These are phyloP conservation scores for Coemansia sp. DNA, from an alignment of 192 early-diverging fungal species.

Conservation along the genomic window DNA sequence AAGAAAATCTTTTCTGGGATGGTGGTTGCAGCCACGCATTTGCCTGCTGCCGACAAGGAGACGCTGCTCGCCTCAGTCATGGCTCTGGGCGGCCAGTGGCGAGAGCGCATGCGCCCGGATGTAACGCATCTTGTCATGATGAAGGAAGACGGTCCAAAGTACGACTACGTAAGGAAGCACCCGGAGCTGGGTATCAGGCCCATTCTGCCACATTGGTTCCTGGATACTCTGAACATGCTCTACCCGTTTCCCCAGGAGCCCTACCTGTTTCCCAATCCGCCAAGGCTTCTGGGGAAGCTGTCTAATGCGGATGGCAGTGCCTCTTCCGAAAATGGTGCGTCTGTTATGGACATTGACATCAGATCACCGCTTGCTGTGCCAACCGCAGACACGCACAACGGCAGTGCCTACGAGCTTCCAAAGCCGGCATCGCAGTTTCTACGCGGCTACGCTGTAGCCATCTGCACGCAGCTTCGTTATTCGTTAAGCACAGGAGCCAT, in stretches of 20 bases:
- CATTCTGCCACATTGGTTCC: constrained; percentile 75
- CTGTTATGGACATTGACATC: not conserved
- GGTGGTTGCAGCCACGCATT: constrained; percentile 38
- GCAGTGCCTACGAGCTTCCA: constrained; percentile 35
- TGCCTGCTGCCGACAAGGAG: constrained; percentile 47
- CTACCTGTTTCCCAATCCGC: constrained; percentile 54
- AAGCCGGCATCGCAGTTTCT: constrained; percentile 30
- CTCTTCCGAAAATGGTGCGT: not conserved
- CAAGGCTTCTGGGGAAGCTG: constrained; percentile 31
- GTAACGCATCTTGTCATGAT: constrained; percentile 47
- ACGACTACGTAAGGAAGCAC: constrained; percentile 45
- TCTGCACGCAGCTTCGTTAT: constrained; percentile 32
- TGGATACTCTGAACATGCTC: constrained; percentile 61
- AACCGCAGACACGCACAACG: constrained; percentile 23
- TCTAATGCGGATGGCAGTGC: not conserved
- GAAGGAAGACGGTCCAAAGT: constrained; percentile 44
- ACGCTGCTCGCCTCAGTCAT: constrained; percentile 40
- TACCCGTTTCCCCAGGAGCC: constrained; percentile 54
- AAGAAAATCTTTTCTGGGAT: constrained; percentile 50
- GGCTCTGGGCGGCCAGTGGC: constrained; percentile 54
- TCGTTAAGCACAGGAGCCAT: constrained; percentile 32
- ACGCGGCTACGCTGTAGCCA: constrained; percentile 35
- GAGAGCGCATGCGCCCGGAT: constrained; percentile 39
- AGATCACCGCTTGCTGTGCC: constrained; percentile 14
- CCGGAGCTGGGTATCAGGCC: constrained; percentile 57